Conservation (phyloP, 768 basidiomycete species). For the Clathrus columnatus region DNA sequence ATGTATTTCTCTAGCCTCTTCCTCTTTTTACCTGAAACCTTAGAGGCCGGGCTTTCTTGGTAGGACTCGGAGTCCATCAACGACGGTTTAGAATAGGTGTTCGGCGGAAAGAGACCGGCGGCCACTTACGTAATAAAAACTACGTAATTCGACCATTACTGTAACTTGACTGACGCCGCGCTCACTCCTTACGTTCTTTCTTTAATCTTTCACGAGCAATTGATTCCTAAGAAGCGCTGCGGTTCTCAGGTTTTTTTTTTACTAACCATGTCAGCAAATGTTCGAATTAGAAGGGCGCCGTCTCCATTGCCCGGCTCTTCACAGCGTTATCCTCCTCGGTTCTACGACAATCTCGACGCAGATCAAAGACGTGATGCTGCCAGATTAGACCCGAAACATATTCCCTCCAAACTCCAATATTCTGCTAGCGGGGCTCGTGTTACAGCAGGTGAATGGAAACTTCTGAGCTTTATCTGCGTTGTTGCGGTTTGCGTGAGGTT, state of each 20-base stretch:
- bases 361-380: conserved; percentile 64
- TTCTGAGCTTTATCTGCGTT: conserved; percentile 55
- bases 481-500: conserved; percentile 76
- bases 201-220: not conserved
- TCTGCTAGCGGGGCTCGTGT: conserved; percentile 57
- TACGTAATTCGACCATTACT: not conserved
- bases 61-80: no score
- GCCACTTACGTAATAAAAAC: not conserved
- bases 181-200: not conserved
- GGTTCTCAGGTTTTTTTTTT: not conserved
- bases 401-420: conserved; percentile 27
- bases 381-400: conserved; percentile 53
- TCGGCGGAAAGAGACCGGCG: no score
- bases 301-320: conserved; percentile 49
- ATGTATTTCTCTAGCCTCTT: conserved; percentile 90
- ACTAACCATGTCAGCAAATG: conserved; percentile 33
- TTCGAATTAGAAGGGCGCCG: conserved; percentile 60
- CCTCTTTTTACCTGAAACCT: conserved; percentile 78
- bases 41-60: conserved; percentile 44
- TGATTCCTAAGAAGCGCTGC: no score
- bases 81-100: no score
- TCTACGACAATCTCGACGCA: conserved; percentile 63
- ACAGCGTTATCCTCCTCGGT: conserved; percentile 56
- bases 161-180: not conserved
- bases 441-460: conserved; percentile 66